Percentiles rank a stretch among this genome's conserved stretches.
Evolutionary conservation across 225 moss, liverwort and hornwort genomes (phyloP).

Genomic region (Takakia lepidozioides): DNA sequence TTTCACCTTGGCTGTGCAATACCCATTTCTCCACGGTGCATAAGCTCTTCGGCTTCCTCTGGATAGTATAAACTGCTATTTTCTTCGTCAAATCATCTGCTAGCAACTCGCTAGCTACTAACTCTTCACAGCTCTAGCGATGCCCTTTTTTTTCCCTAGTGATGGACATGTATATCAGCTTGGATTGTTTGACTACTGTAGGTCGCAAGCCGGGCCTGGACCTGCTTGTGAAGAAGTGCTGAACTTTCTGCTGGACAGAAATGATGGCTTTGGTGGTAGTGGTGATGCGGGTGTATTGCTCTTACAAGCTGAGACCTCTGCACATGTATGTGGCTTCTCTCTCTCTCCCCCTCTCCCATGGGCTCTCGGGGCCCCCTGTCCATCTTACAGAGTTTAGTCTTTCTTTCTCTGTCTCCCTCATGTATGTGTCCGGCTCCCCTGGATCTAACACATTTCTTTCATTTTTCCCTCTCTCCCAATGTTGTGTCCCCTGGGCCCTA

Average conservation of each 20-base stretch:
- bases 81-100: not conserved
- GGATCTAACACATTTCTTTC: no score
- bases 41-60: no score
- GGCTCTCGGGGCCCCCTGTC: no score
- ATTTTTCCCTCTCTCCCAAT: no score
- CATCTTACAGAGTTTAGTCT: no score
- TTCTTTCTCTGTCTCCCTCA: no score
- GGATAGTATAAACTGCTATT: not conserved
- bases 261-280: constrained; percentile 42
- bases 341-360: no score
- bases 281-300: constrained; percentile 78
- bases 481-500: no score
- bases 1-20: no score
- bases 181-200: constrained; percentile 11
- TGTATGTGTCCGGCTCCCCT: no score
- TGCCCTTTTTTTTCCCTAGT: not conserved
- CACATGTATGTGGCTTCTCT: constrained; percentile 2
- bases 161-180: not conserved
- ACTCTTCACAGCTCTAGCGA: not conserved
- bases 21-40: no score
- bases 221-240: constrained; percentile 74
- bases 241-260: constrained; percentile 42
- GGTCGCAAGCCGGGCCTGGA: constrained; percentile 74
- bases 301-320: constrained; percentile 50
- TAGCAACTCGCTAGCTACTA: not conserved